Percentiles rank a stretch among this genome's conserved stretches.
These are phyloP conservation scores for Gaeumannomyces sp. DNA, from an alignment of 2,329 filamentous ascomycete species.

Conservation along the genomic window DNA sequence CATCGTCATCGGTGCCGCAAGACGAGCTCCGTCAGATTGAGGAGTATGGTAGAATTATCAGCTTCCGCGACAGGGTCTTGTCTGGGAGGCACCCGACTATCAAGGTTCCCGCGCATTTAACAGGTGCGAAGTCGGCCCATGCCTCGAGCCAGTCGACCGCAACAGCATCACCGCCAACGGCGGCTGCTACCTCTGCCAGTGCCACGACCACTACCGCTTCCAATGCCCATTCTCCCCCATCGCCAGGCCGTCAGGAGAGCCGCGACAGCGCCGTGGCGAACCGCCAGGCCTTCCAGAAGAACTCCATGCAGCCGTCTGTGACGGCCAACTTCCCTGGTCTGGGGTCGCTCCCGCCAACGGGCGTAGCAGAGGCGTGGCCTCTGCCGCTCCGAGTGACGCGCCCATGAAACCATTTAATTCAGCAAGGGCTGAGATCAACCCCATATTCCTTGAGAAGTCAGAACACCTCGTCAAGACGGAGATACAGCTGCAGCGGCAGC, in stretches of 20 bases:
- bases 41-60: conserved; percentile 75
- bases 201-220: conserved; percentile 11
- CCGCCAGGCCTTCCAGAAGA: conserved; percentile 29
- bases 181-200: conserved; percentile 5
- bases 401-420: conserved; percentile 33
- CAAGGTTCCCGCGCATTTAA: conserved; percentile 43
- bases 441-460: conserved; percentile 79
- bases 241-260: conserved; percentile 1
- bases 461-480: conserved; percentile 79
- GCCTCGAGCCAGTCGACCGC: conserved; percentile 6
- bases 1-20: conserved; percentile 24
- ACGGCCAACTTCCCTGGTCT: conserved; percentile 16
- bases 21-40: conserved; percentile 51
- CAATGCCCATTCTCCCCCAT: conserved; percentile 11
- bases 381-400: conserved; percentile 25
- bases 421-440: conserved; percentile 65
- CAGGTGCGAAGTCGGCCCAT: conserved; percentile 22
- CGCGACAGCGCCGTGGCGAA: conserved; percentile 21
- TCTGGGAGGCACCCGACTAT: conserved; percentile 66
- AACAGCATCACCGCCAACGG: conserved; percentile 6
- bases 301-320: conserved; percentile 29
- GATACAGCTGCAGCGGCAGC: conserved; percentile 70
- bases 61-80: conserved; percentile 73
- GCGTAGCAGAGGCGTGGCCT: conserved; percentile 11
- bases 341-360: conserved; percentile 12